These are phyloP conservation scores for Leucoagaricus sp. DNA, from an alignment of 1,284 basidiomycete genomes.

Conservation along the genomic window DNA sequence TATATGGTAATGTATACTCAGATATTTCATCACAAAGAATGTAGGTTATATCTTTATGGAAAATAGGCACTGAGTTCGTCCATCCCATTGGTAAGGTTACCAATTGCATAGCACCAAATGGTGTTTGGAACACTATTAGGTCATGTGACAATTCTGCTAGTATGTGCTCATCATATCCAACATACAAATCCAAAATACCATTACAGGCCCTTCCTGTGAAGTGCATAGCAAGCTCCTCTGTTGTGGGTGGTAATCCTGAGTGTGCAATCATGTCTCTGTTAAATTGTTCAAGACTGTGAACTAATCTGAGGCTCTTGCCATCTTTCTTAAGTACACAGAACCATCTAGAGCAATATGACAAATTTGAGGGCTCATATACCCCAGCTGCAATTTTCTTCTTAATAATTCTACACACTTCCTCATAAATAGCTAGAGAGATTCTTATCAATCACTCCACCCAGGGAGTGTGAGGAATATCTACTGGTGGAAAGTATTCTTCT, in stretches of 20 bases:
- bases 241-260: conserved; percentile 32
- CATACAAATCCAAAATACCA: conserved; percentile 33
- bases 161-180: conserved; percentile 28
- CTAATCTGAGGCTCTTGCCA: conserved; percentile 26
- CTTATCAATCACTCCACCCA: conserved; percentile 27
- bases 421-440: conserved; percentile 25
- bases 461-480: conserved; percentile 27
- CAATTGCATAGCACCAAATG: conserved; percentile 32
- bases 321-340: conserved; percentile 43
- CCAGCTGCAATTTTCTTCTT: conserved; percentile 6
- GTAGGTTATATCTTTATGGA: conserved; percentile 36
- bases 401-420: conserved; percentile 28
- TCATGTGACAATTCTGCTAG: conserved; percentile 24
- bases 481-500: conserved; percentile 21
- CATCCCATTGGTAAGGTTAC: conserved; percentile 36
- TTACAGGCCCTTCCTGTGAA: conserved; percentile 33
- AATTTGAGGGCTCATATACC: conserved; percentile 12
- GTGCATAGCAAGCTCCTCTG: conserved; percentile 31
- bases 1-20: neutral
- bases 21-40: too few species aligned
- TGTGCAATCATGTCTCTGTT: conserved; percentile 38
- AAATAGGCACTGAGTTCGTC: conserved; percentile 21
- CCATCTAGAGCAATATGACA: conserved; percentile 33
- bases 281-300: conserved; percentile 36
- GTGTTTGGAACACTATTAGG: conserved; percentile 32